phyloP scores from a whole-genome alignment of 257 asterid species.

The Primulina tabacum region DNA sequence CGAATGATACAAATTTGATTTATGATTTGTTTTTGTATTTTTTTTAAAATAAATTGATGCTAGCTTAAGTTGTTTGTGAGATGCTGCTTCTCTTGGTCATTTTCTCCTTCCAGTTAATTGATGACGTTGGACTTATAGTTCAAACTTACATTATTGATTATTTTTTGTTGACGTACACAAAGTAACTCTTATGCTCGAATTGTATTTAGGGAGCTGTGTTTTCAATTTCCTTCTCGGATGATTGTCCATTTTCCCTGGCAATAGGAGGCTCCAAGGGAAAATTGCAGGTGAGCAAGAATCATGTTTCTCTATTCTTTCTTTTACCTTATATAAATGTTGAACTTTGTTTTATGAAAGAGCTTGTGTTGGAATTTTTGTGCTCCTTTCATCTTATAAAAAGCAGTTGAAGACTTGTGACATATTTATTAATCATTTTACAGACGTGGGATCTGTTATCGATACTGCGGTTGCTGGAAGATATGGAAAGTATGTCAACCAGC shows the following conservation, averaged over 20 bases:
- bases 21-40: neutral
- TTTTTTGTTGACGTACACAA: neutral
- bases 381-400: neutral
- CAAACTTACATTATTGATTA: neutral
- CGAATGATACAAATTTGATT: neutral
- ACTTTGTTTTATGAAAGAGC: neutral
- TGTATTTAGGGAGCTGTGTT: constrained; percentile 48
- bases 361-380: neutral
- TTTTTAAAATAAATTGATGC: neutral
- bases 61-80: neutral
- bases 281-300: constrained; percentile 33
- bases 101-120: neutral
- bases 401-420: neutral
- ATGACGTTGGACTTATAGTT: neutral
- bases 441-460: constrained; percentile 41
- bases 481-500: constrained; percentile 23
- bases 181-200: neutral
- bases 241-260: constrained; percentile 40
- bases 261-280: constrained; percentile 52
- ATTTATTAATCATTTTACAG: constrained; percentile 27
- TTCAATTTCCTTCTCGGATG: constrained; percentile 44
- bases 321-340: too few species aligned
- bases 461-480: constrained; percentile 32
- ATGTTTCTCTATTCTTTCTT: neutral
- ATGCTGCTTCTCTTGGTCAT: neutral